A percentile compares a stretch with the other conserved stretches of the same genome.
These are phyloP conservation scores for Neopestalotiopsis rosae DNA, from an alignment of 2,329 filamentous ascomycete species.

Conservation along the genomic window DNA sequence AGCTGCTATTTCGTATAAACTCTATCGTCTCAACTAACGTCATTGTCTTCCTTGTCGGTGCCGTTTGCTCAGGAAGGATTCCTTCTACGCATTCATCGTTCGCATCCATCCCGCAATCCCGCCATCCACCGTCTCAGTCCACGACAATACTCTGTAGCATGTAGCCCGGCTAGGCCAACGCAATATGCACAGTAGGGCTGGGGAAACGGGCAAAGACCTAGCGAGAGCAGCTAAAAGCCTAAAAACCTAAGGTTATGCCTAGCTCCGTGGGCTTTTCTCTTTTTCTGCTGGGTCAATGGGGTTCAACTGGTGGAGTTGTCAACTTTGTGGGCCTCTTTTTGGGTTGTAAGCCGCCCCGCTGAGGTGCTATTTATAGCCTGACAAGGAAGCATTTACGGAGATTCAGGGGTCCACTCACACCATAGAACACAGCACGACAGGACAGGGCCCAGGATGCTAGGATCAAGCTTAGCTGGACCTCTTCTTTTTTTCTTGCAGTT, in stretches of 20 bases:
- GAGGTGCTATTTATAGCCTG: constrained; percentile 15
- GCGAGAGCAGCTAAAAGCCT: neutral
- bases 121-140: neutral
- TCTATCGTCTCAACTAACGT: neutral
- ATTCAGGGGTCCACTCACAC: constrained; percentile 14
- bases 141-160: neutral
- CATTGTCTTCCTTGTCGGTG: neutral
- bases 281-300: neutral
- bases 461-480: neutral
- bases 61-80: neutral
- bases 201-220: neutral
- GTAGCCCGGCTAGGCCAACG: no score
- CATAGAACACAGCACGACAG: neutral
- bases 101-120: neutral
- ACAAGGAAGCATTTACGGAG: neutral
- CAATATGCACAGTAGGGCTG: neutral
- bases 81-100: neutral
- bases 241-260: neutral
- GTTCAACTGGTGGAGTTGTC: neutral
- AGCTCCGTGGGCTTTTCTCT: neutral
- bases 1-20: neutral
- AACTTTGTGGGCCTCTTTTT: neutral
- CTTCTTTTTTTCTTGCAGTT: neutral
- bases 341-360: neutral
- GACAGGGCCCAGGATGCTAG: neutral